phyloP scores from a whole-genome alignment of 345 rosid species.

The Melastoma malabathricum region DNA sequence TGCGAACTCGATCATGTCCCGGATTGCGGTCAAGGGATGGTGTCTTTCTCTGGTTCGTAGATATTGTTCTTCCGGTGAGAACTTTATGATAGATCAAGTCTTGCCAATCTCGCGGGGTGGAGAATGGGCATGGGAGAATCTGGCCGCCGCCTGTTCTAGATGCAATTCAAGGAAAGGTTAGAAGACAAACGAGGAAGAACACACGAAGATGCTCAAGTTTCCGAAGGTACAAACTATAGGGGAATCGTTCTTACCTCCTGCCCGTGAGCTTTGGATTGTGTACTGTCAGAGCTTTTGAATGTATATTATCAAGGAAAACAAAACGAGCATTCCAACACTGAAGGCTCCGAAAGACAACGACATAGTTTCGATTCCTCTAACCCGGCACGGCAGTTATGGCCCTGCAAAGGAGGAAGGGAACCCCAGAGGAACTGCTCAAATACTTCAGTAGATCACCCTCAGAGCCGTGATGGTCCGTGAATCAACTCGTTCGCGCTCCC shows the following conservation, averaged over 20 bases:
- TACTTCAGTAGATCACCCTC: slow-evolving; percentile 37
- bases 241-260: too few relatives aligned
- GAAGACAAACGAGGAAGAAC: slow-evolving; percentile 69
- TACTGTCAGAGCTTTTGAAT: too few relatives aligned
- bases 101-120: slow-evolving; percentile 69
- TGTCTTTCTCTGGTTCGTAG: slow-evolving; percentile 25
- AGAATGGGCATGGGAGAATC: slow-evolving; percentile 85
- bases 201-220: slow-evolving; percentile 53
- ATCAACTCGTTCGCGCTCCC: too few relatives aligned
- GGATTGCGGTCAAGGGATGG: background rate
- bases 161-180: slow-evolving; percentile 85
- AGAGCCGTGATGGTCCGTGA: slow-evolving; percentile 20
- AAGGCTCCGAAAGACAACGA: slow-evolving; percentile 86
- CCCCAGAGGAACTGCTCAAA: slow-evolving; percentile 83
- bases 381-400: slow-evolving; percentile 53
- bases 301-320: too few relatives aligned
- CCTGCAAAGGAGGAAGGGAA: slow-evolving; percentile 52
- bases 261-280: too few relatives aligned
- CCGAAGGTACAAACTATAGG: slow-evolving; percentile 49
- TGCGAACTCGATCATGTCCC: too few relatives aligned
- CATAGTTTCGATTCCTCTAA: slow-evolving; percentile 72
- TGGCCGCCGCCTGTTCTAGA: slow-evolving; percentile 79
- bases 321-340: background rate
- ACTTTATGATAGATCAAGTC: slow-evolving; percentile 88
- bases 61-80: slow-evolving; percentile 65